Evolutionary conservation across 2,329 filamentous ascomycete species (phyloP).

Genomic region (Fusarium piperis): DNA sequence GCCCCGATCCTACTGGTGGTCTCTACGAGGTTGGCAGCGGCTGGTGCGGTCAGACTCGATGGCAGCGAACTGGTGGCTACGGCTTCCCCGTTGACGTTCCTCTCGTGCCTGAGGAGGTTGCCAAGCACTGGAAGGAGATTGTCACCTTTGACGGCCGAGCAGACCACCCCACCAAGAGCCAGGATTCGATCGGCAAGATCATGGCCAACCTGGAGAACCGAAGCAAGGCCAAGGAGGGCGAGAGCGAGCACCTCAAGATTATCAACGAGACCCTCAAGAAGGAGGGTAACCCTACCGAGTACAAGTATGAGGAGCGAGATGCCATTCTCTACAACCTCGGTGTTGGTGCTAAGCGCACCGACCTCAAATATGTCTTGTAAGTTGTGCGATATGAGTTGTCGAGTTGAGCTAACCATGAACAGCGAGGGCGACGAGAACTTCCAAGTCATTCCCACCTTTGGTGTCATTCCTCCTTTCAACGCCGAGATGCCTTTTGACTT

Average conservation of each 20-base stretch:
- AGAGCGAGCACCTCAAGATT: conserved; percentile 74
- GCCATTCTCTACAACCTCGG: conserved; percentile 96
- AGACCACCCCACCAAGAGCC: conserved; percentile 83
- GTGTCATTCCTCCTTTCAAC: conserved; percentile 94
- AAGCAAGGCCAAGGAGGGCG: conserved; percentile 62
- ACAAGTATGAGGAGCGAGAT: conserved; percentile 86
- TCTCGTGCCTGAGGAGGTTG: conserved; percentile 85
- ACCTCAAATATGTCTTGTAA: conserved; percentile 84
- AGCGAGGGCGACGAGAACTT: conserved; percentile 89
- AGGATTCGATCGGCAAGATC: conserved; percentile 80
- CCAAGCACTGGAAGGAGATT: conserved; percentile 80
- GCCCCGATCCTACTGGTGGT: conserved; percentile 84
- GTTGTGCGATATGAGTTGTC: conserved; percentile 25
- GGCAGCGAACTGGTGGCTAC: conserved; percentile 90
- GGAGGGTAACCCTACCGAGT: conserved; percentile 77
- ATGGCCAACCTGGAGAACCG: conserved; percentile 87
- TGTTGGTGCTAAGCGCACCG: conserved; percentile 88
- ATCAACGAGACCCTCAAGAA: conserved; percentile 81
- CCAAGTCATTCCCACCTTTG: conserved; percentile 93
- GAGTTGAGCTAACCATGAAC: conserved; percentile 1
- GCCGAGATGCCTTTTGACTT: conserved; percentile 82
- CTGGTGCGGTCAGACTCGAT: conserved; percentile 91
- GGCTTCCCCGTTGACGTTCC: conserved; percentile 89
- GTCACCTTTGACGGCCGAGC: conserved; percentile 87
- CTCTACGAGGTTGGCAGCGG: conserved; percentile 96